These are phyloP conservation scores for Coemansia sp. DNA, from an alignment of 192 early-diverging fungal species.

Conservation along the genomic window DNA sequence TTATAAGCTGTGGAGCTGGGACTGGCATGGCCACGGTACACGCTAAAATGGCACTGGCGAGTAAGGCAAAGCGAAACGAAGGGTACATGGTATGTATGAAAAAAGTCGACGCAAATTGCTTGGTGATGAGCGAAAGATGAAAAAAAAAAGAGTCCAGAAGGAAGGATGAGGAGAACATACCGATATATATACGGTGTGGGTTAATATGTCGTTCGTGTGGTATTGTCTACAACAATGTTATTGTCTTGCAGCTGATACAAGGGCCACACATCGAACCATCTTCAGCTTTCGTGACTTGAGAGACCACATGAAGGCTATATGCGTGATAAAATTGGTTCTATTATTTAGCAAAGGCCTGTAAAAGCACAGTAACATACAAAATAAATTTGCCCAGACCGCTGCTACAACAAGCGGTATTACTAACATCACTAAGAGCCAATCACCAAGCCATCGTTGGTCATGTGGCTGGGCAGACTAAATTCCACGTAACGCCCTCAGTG, in stretches of 20 bases:
- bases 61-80: background rate
- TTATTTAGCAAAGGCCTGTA: background rate
- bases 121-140: background rate
- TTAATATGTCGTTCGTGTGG: background rate
- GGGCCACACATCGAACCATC: background rate
- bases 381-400: background rate
- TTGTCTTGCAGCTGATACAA: background rate
- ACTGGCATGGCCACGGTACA: slow-evolving; percentile 1
- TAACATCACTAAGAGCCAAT: background rate
- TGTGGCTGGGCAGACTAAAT: slow-evolving; percentile 4
- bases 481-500: slow-evolving; percentile 7
- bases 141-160: background rate
- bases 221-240: slow-evolving; percentile 1
- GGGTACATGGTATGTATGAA: background rate
- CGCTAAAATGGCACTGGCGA: background rate
- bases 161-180: background rate
- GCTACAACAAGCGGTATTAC: background rate
- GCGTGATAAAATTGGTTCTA: background rate
- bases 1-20: slow-evolving; percentile 6
- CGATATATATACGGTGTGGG: background rate
- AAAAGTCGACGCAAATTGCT: background rate
- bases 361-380: background rate
- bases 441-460: background rate
- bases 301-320: background rate
- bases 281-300: background rate